Evolutionary conservation across 306 rosid species (phyloP), one percentile per base, ranked within the genome.

Genomic region (Aeschynomene evenia): DNA sequence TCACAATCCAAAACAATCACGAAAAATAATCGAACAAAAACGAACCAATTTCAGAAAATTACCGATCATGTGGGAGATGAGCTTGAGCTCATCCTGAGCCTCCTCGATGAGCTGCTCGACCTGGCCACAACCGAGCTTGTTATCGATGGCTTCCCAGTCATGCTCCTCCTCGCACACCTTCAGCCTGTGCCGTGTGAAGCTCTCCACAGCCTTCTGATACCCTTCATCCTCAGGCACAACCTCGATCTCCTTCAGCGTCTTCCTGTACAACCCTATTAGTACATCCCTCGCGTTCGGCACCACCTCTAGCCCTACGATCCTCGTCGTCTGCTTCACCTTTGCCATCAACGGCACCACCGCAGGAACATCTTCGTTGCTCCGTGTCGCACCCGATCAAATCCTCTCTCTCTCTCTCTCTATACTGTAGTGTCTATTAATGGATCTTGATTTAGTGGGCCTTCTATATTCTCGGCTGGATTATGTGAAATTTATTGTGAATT

Each of bases 51-150:
- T n/a, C 5, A 0, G 12, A 50, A 43, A 28, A 6, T 4, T 65
- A 94, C 97, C 95, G 79, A 87, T 87, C 92, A 94, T 82, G 62
- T 84, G 67, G 43, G 73, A 82, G 48, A 91, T 84, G 71, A 89
- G 96, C 15, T 75, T 85, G 84, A 95, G 96, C 73, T 89, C 97
- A 64, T 95, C 99, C 12, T 68, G 83, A 12, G 97, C 99, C 66
- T 95, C 97, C 69, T 95, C 97, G 64, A 95, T 91, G 72, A 95
- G 97, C 73, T 95, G 96, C 83, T 95, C 96, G 20, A 95, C 92
- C 85, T 91, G 96, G 22, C 97, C 96, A 63, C 95, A 95, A 7
- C 85, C 91, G 9, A 95, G 82, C 4, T 85, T 82, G 77, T 73
- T 78, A 84, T 95, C 97, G 71, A 89, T 95, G 9, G 10, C 11